phyloP scores from a whole-genome alignment of 208 protist genomes.

The Acanthamoeba culbertsoni region DNA sequence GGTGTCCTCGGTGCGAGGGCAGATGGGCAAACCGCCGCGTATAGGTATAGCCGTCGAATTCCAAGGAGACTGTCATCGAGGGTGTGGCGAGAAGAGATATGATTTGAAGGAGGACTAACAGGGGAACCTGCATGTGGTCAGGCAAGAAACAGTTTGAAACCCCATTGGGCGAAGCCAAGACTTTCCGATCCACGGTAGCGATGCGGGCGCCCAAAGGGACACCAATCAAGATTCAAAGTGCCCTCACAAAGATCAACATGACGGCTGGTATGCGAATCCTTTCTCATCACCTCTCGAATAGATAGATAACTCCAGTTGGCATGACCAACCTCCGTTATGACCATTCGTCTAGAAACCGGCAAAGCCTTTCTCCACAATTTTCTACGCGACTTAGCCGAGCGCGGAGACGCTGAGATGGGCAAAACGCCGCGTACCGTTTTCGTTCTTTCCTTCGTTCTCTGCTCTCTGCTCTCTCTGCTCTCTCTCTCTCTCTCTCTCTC shows the following conservation, averaged over 20 bases:
- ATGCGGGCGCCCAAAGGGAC: slow-evolving; percentile 4
- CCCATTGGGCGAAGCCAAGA: neutral
- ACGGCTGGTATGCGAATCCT: neutral
- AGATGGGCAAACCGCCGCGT: neutral
- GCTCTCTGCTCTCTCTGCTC: neutral
- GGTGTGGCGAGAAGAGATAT: too few relatives aligned
- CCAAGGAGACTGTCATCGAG: too few relatives aligned
- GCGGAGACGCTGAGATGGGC: slow-evolving; percentile 9
- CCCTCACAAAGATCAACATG: slow-evolving; percentile 1
- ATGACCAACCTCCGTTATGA: neutral
- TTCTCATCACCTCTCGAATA: too few relatives aligned
- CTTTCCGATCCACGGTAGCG: neutral
- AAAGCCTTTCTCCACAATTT: neutral
- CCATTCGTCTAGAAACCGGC: neutral
- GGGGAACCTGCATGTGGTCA: too few relatives aligned
- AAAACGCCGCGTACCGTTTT: neutral
- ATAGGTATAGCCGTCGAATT: neutral
- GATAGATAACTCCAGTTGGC: neutral
- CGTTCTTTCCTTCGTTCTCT: neutral
- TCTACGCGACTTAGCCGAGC: neutral
- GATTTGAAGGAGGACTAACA: too few relatives aligned
- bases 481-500: neutral
- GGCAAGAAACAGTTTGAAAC: neutral
- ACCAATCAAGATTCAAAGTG: neutral
- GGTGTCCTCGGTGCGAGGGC: neutral